A percentile compares a stretch with the other conserved stretches of the same genome.
Conservation (phyloP, 805 yeast genomes). For the Candida sonorensis region DNA sequence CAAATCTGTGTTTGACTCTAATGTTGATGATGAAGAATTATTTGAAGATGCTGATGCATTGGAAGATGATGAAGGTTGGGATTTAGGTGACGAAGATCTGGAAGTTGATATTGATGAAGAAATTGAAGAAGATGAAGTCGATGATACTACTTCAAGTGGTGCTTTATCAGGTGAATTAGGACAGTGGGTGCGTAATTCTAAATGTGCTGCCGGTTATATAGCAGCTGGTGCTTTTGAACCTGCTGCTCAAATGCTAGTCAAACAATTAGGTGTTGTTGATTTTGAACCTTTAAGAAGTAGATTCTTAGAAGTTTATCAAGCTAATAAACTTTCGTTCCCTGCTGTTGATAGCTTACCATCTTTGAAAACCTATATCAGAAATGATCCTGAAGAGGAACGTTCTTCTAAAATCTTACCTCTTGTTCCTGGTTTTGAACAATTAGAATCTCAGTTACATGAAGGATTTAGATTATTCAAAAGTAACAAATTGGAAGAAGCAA, state of each 20-base stretch:
- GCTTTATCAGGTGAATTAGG: constrained; percentile 54
- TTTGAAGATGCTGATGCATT: constrained; percentile 38
- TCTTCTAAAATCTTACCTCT: constrained; percentile 50
- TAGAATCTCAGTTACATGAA: constrained; percentile 54
- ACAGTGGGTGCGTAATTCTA: constrained; percentile 82
- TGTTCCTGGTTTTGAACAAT: constrained; percentile 64
- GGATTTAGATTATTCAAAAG: constrained; percentile 82
- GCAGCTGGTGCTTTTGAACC: constrained; percentile 97
- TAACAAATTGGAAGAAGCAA: constrained; percentile 78
- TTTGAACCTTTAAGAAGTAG: constrained; percentile 84
- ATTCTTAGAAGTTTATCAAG: constrained; percentile 77
- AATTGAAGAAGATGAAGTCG: constrained; percentile 28
- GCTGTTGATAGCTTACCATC: constrained; percentile 72
- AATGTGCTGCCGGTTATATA: constrained; percentile 83
- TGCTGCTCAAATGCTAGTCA: constrained; percentile 86
- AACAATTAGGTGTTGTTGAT: constrained; percentile 80
- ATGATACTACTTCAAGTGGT: constrained; percentile 23
- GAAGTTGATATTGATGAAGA: constrained; percentile 48
- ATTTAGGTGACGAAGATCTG: constrained; percentile 69
- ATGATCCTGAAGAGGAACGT: constrained; percentile 52
- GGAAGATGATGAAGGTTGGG: constrained; percentile 77
- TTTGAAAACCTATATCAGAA: constrained; percentile 59
- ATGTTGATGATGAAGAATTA: constrained; percentile 30
- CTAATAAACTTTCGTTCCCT: constrained; percentile 69
- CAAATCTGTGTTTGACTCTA: constrained; percentile 13